Conservation (phyloP, 495 filamentous ascomycete genomes). For the Acidomyces sp. region DNA sequence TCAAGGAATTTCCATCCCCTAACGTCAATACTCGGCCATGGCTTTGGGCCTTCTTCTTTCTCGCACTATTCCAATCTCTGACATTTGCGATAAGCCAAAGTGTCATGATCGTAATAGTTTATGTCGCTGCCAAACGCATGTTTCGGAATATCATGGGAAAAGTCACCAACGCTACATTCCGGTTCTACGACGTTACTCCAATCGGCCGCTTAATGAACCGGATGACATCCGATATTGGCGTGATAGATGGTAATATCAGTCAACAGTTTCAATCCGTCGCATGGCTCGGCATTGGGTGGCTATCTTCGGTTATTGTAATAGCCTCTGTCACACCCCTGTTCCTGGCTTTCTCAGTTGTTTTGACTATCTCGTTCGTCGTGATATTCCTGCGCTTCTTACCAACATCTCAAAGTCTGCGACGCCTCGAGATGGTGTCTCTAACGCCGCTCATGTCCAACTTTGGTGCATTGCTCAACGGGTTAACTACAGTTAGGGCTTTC, state of each 20-base stretch:
- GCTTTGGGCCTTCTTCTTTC: constrained; percentile 51
- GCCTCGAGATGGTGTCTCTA: constrained; percentile 72
- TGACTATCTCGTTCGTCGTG: constrained; percentile 49
- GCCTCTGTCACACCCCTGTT: constrained; percentile 61
- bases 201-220: constrained; percentile 78
- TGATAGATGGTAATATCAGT: constrained; percentile 66
- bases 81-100: constrained; percentile 40
- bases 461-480: constrained; percentile 60
- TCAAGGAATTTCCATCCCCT: constrained; percentile 42
- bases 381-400: constrained; percentile 66
- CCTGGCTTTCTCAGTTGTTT: constrained; percentile 50
- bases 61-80: constrained; percentile 47
- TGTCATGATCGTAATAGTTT: constrained; percentile 56
- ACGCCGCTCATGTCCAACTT: constrained; percentile 78
- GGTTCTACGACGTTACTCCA: constrained; percentile 77
- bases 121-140: constrained; percentile 57
- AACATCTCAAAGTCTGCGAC: constrained; percentile 65
- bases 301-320: constrained; percentile 59
- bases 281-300: constrained; percentile 52
- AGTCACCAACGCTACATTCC: constrained; percentile 66
- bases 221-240: constrained; percentile 71
- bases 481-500: constrained; percentile 70
- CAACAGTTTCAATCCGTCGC: constrained; percentile 52
- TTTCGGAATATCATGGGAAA: constrained; percentile 54
- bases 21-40: constrained; percentile 57